Base-by-base conservation (phyloP, 2,329 filamentous ascomycete species). In the Eutypa lata region DNA sequence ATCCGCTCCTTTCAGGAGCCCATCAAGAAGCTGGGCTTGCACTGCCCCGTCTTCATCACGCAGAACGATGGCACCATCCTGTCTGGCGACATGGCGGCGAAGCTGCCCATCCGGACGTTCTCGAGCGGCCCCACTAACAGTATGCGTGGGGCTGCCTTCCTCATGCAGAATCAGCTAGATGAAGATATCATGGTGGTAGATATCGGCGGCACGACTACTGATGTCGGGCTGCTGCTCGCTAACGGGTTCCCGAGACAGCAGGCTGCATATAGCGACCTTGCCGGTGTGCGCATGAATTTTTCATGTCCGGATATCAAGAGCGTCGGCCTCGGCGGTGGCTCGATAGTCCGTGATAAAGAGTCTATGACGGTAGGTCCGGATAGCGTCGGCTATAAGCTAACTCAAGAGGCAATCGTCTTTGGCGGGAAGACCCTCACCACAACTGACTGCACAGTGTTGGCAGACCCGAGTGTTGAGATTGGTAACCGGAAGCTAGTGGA, bases 151-250 rank as follows among this genome's bases (percentile, higher is more conserved):
- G 83, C 83, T 2, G 84, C 83, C 0, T 86, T 85, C 51, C 68
- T 89, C 11, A 71, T 74, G 0, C 70, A 74, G 38, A 63, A 65
- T 2, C 53, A 62, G 21, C 49, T 61, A 14, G 58, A 67, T 2
- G 68, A 76, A 51, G 67, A 71, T 0, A 68, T 76, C 58, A 81
- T 87, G 71, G 84, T 88, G 0, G 79, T 87, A 2, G 85, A 88
- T 60, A 81, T 88, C 50, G 85, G 85, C 0, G 84, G 85, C 2
- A 88, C 85, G 0, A 88, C 84, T 0, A 81, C 83, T 0, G 85
- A 88, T 57, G 81, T 86, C 11, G 83, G 85, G 0, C 66, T 86
- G 0, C 65, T 88, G 3, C 73, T 84, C 7, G 73, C 78, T 0
- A 86, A 80, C 47, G 84, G 85, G 0, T 84, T 88, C 48, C 86